These are phyloP conservation scores for Penicillium psychrosexuale DNA, from an alignment of 2,329 filamentous ascomycete species.

Conservation along the genomic window DNA sequence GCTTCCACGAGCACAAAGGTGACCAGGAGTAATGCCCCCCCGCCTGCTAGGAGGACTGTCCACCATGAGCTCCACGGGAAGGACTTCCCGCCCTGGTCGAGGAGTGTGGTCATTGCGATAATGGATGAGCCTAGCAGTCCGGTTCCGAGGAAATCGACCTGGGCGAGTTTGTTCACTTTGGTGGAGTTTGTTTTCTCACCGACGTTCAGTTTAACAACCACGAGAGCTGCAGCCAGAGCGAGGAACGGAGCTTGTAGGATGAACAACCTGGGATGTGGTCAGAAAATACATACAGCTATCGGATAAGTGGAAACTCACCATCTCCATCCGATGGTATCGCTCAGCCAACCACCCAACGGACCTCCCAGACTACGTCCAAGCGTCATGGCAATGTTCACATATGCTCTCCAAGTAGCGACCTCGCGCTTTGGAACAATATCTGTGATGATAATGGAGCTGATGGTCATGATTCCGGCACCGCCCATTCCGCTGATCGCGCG, in stretches of 20 bases:
- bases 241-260: conserved; percentile 30
- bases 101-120: conserved; percentile 44
- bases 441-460: conserved; percentile 49
- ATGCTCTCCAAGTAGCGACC: conserved; percentile 49
- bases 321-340: conserved; percentile 64
- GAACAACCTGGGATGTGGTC: conserved; percentile 22
- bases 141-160: conserved; percentile 60
- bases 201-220: conserved; percentile 43
- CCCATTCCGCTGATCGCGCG: conserved; percentile 45
- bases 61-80: conserved; percentile 32
- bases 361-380: conserved; percentile 52
- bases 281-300: neutral
- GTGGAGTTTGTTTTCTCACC: neutral
- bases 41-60: conserved; percentile 16
- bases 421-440: conserved; percentile 51
- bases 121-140: conserved; percentile 46
- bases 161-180: conserved; percentile 35
- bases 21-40: conserved; percentile 14
- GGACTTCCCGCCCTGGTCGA: conserved; percentile 50
- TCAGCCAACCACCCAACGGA: conserved; percentile 58
- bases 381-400: conserved; percentile 52
- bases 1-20: conserved; percentile 33
- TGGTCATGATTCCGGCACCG: conserved; percentile 44
- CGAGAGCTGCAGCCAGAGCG: conserved; percentile 37
- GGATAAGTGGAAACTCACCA: conserved; percentile 45